Percentiles rank a stretch among this genome's conserved stretches.
Evolutionary conservation across 495 filamentous ascomycete genomes (phyloP).

Genomic region (Penicillium samsonianum): DNA sequence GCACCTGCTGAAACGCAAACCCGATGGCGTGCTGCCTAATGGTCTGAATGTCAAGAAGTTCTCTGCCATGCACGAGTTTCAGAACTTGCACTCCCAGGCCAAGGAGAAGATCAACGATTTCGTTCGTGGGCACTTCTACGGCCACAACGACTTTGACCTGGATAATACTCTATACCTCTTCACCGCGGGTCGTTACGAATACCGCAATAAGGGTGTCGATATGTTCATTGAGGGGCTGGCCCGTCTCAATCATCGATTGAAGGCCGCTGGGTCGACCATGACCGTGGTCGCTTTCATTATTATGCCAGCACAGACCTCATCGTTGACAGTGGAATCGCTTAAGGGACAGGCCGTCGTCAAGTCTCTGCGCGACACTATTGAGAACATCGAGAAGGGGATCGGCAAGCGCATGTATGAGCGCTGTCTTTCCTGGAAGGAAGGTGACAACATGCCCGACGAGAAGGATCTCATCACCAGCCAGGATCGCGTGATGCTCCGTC

Average conservation of each 20-base stretch:
- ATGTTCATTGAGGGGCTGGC: constrained; percentile 99
- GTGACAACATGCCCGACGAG: constrained; percentile 87
- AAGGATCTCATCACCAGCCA: constrained; percentile 90
- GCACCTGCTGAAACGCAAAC: constrained; percentile 95
- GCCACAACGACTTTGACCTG: constrained; percentile 93
- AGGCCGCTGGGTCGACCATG: constrained; percentile 79
- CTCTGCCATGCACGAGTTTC: constrained; percentile 97
- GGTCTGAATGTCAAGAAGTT: constrained; percentile 99
- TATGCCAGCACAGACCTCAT: constrained; percentile 97
- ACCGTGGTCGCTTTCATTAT: constrained; percentile 99
- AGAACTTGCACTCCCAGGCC: constrained; percentile 92
- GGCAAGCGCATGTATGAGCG: constrained; percentile 94
- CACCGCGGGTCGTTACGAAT: constrained; percentile 95
- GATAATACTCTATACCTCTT: constrained; percentile 99
- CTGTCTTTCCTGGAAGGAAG: constrained; percentile 90
- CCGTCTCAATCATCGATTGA: constrained; percentile 89
- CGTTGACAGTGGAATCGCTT: constrained; percentile 90
- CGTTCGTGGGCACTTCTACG: constrained; percentile 97
- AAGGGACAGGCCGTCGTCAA: constrained; percentile 98
- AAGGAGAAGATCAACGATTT: constrained; percentile 99
- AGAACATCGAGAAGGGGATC: constrained; percentile 85
- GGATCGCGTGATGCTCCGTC: constrained; percentile 89
- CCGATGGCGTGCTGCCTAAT: constrained; percentile 93
- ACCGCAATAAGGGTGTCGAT: constrained; percentile 96
- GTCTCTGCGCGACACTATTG: constrained; percentile 86